Base-by-base conservation (phyloP, 176 grass and related monocot genomes). In the Oryza brachyantha region DNA sequence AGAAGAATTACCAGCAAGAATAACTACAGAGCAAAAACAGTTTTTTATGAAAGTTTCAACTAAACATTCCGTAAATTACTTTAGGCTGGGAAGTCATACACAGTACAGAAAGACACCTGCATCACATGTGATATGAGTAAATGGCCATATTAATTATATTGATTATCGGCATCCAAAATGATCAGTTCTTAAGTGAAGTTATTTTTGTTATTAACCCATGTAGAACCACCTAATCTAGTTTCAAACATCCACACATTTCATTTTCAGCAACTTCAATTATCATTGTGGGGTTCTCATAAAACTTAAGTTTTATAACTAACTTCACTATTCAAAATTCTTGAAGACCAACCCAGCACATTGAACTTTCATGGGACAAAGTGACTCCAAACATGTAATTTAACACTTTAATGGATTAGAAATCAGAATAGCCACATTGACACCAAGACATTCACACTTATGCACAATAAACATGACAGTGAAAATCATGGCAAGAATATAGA, bases 211-310 rank as follows among this genome's bases (percentile, higher is more conserved):
- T 58, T 46, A 78, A 25, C 70, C 46, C 17, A 35, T 29, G 35
- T 73, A 37, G 1, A 45, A 19, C 3, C 2, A 58, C 38, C 7
- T 46, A 67, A 46, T 45, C 75, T 79, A 63, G 64, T n/a, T 24
- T 3, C 8, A 75, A 34, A 37, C 36, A 62, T 64, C 22, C 41
- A 64, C 28, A 55, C 39, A n/a, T 82, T 24, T 54, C 0, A 0
- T 26, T 84, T 81, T 76, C 78, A 64, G 38, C 7, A 81, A 39
- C 67, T 66, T 17, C 29, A 78, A 64, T 24, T 29, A 81, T 59
- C 71, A 19, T 8, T 9, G 26, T 63, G 7, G 13, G 54, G n/a
- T n/a, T 25, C 13, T 64, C 19, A 79, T 40, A 46, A 6, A 26
- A 35, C 19, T 42, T 36, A 70, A 61, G 61, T 74, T 12, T 61